Conservation (phyloP, 2,329 filamentous ascomycete species). For the Fusarium irregulare region DNA sequence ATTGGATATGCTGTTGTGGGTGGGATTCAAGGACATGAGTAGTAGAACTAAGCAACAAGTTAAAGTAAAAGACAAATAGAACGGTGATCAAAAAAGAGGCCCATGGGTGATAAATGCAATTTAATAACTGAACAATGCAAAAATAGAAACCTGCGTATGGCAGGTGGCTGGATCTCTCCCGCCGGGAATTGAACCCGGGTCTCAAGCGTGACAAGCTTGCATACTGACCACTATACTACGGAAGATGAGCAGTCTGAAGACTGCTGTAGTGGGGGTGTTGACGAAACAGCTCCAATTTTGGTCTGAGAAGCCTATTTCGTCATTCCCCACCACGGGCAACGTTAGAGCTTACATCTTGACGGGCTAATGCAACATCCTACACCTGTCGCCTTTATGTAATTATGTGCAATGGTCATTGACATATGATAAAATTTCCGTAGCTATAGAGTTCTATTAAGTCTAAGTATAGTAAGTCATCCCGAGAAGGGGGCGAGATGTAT, state of each 20-base stretch:
- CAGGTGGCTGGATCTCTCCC: slow-evolving; percentile 29
- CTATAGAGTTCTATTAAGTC: not conserved
- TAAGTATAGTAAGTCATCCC: not conserved
- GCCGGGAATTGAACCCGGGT: slow-evolving; percentile 25
- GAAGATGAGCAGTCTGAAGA: slow-evolving; percentile 12
- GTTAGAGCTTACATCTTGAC: not conserved
- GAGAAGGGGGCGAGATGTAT: not conserved
- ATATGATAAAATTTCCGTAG: rapidly evolving
- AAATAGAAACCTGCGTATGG: slow-evolving; percentile 13
- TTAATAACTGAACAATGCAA: not conserved
- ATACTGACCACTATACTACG: slow-evolving; percentile 31
- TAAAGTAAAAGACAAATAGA: not conserved
- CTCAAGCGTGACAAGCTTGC: slow-evolving; percentile 26
- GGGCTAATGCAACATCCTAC: not conserved
- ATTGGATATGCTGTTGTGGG: not conserved
- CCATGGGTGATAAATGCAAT: rapidly evolving
- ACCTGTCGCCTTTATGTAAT: not conserved
- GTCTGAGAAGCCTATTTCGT: rapidly evolving
- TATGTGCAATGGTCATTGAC: not conserved
- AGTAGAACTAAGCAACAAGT: not conserved
- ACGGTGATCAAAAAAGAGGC: not conserved
- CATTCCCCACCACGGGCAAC: not conserved
- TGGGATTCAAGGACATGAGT: not conserved
- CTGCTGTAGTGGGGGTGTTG: slow-evolving; percentile 23
- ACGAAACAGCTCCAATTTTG: not conserved